These are phyloP conservation scores for Nymphaea colorata DNA, from an alignment of 164 flowering plant genomes.

Conservation along the genomic window DNA sequence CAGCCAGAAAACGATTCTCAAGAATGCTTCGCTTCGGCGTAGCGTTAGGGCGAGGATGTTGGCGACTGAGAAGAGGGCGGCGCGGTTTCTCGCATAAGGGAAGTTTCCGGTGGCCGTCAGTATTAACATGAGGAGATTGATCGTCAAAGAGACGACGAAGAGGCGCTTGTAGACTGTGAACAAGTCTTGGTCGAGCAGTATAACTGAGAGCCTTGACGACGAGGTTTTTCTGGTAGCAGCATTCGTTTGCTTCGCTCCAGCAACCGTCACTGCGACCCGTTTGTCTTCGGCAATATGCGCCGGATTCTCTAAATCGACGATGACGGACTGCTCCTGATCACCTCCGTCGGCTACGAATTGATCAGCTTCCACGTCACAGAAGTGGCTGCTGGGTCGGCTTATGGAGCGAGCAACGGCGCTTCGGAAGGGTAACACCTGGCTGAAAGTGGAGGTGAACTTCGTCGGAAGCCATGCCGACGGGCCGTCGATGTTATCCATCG, in stretches of 20 bases:
- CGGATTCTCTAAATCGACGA: neutral
- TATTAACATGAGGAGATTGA: conserved; percentile 21
- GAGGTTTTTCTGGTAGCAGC: neutral
- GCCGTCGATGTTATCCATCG: conserved; percentile 1
- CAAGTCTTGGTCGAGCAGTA: conserved; percentile 48
- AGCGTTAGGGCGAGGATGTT: conserved; percentile 34
- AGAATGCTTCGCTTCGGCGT: conserved; percentile 38
- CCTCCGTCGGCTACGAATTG: conserved; percentile 2
- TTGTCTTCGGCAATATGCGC: neutral
- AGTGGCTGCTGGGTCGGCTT: conserved; percentile 43
- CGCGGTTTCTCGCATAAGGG: conserved; percentile 22
- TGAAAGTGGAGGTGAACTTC: conserved; percentile 4
- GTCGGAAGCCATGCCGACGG: conserved; percentile 10
- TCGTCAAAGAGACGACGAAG: conserved; percentile 16
- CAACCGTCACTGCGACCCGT: neutral
- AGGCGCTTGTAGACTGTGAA: conserved; percentile 56
- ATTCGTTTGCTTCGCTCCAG: neutral
- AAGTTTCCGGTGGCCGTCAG: conserved; percentile 37
- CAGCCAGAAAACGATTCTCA: conserved; percentile 33
- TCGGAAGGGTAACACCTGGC: conserved; percentile 5
- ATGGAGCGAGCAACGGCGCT: neutral
- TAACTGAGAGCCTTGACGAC: conserved; percentile 28
- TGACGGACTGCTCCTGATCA: neutral
- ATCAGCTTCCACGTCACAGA: conserved; percentile 25
- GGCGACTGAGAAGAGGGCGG: conserved; percentile 32